Base-by-base conservation (phyloP, 2,329 filamentous ascomycete genomes). In the Ambrosiella cleistominuta region DNA sequence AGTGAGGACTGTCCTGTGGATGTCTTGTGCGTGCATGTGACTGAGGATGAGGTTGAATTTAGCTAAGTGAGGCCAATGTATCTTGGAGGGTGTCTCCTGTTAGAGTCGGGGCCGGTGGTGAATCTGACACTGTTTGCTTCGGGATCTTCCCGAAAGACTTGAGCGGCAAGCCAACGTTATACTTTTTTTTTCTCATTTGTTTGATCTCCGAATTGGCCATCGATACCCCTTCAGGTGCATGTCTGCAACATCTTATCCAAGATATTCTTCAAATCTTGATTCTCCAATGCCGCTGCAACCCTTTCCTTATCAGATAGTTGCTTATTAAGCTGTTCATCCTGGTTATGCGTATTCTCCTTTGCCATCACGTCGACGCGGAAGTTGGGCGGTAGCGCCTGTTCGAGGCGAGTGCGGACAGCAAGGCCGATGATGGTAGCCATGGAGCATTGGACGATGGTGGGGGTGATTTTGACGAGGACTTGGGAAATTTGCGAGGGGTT, bases 271-370 rank as follows among this genome's bases (percentile, higher is more conserved):
- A 98, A 73, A 1, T 87, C 94, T 59, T 87, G 86, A 68, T 98
- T 98, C 71, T 97, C 93, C 64, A 96, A 74, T 6, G 93, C 93
- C 8, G 93, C 93, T 1, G 91, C 90, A 50, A 98, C 93, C 61
- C 93, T 78, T 73, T 98, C 93, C 75, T 97, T 98, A 72, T 98
- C 93, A 39, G 83, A 87, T 49, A 98, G 74, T 71, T 98, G 93
- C 75, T 96, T 96, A 72, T 95, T 96, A 56, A 96, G 89, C 68
- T 95, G 89, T 62, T 95, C 89, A 51, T 88, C 91, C 61, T 94
- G 94, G 63, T 82, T 88, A 69, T 97, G 93, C n/a, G 89, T 93
- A 62, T 90, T 91, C 70, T 95, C 86, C 70, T 97, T 96, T 70
- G 96, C 95, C 65, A 84, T 81, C 51, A 97, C 88, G 69, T 97